Evolutionary conservation across 371 early-diverging fungal species (phyloP), one percentile per base, ranked within the genome.

Genomic region (Lichtheimia ramosa): DNA sequence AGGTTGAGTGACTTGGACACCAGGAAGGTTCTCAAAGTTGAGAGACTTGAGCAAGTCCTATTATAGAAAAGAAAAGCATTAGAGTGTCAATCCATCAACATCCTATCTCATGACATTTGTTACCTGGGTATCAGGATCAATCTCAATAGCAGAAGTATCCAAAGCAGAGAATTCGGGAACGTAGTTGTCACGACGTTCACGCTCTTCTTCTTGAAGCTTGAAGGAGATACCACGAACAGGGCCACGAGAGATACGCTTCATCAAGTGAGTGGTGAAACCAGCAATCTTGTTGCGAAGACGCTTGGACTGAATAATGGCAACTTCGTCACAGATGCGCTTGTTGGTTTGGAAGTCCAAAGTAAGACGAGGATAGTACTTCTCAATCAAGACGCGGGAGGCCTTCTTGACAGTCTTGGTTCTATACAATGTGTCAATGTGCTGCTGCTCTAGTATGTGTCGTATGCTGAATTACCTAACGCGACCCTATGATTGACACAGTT

Each of bases 271-370:
- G 81, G 99, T 97, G 93, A 98, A 99, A 70, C 99, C 99, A 70
- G 99, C 99, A 74, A 99, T 97, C 92, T 99, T 97, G 93, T 99
- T 99, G 82, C 99, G 93, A 73, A 99, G 92, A 74, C 98, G 95
- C 94, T 99, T 99, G 76, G 97, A 93, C 68, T 96, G 86, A 70
- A 99, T 97, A 78, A 96, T 91, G 69, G 99, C 96, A 59, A 99
- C 98, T 81, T 97, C 98, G 81, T 92, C 91, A 77, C 91, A 89
- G 78, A 99, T 96, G 82, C 91, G 91, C 94, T 99, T 98, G 96
- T 99, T 99, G 87, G 97, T 94, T 83, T 99, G 99, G 94, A 99
- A 99, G 81, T 99, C 99, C 65, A 95, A 86, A 67, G 97, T 98
- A 66, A 99, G 92, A 71, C 97, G 92, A 66, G 96, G 95, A 81